phyloP scores from a whole-genome alignment of 1,284 basidiomycete genomes.

The Ceratobasidium sp. region DNA sequence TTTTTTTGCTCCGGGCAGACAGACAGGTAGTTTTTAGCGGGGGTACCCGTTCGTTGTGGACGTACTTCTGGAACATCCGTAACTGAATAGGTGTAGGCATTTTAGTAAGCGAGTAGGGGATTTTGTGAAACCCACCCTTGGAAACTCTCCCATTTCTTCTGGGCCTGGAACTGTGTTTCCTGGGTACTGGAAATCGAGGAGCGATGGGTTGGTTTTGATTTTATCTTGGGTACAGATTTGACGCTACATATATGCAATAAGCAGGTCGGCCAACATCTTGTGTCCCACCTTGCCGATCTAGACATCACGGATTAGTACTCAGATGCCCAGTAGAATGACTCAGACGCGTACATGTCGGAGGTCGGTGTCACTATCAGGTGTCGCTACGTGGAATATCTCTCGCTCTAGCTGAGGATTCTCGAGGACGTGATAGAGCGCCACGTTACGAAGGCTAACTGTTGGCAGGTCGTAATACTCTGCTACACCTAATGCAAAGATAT shows the following conservation, averaged over 20 bases:
- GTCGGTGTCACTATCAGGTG: slow-evolving; percentile 35
- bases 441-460: slow-evolving; percentile 41
- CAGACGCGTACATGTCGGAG: slow-evolving; percentile 39
- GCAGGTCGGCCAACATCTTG: slow-evolving; percentile 48
- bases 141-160: slow-evolving; percentile 45
- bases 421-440: slow-evolving; percentile 39
- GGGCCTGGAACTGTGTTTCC: slow-evolving; percentile 46
- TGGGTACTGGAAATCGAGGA: slow-evolving; percentile 36
- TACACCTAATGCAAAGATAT: slow-evolving; percentile 34
- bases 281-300: slow-evolving; percentile 41
- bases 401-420: slow-evolving; percentile 34
- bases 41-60: slow-evolving; percentile 48
- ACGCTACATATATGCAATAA: slow-evolving; percentile 50
- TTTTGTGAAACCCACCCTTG: slow-evolving; percentile 49
- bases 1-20: slow-evolving; percentile 38
- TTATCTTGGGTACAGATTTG: slow-evolving; percentile 49
- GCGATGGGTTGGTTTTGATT: slow-evolving; percentile 46
- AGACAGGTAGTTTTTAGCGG: slow-evolving; percentile 47
- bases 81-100: slow-evolving; percentile 46
- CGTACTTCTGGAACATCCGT: slow-evolving; percentile 48
- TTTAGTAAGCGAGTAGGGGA: slow-evolving; percentile 43
- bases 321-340: too few relatives aligned
- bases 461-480: slow-evolving; percentile 42
- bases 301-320: too few relatives aligned
- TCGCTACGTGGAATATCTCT: slow-evolving; percentile 37